Base-by-base conservation (phyloP, 2,329 filamentous ascomycete species). In the Zasmidium angulare region DNA sequence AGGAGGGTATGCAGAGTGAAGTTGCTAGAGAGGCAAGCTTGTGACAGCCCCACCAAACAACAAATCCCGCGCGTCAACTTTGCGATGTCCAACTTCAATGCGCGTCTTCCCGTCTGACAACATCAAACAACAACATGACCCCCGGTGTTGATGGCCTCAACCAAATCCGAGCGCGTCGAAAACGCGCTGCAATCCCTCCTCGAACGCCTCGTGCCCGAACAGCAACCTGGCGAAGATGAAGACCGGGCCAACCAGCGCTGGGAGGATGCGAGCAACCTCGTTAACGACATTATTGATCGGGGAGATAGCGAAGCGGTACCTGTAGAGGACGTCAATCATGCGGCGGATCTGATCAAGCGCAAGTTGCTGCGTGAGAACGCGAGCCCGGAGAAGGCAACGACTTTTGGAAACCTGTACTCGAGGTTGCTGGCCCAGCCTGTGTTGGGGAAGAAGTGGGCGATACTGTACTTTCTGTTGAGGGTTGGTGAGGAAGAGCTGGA, bases 371-470 rank as follows among this genome's bases (percentile, higher is more conserved):
- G 89, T 68, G 89, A 88, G 66, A 90, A 91, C 70, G 85, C 85
- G 49, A 89, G 84, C 64, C 89, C 81, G 21, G 86, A 85, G 68
- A 85, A 93, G 75, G 91, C 93, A 2, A 82, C 93, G 20, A 85
- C 88, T 62, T 96, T 97, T 76, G 89, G 91, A 22, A 96, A 96
- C 71, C 84, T 99, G 24, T 96, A 97, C 76, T 91, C 91, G 31
- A 85, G 91, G 58, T 84, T 99, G 19, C 81, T 97, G 23, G 90
- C 91, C n/a, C 86, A 97, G 65, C 93, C 93, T 0, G 93, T 98
- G 4, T 82, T 99, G 48, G 89, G 90, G 69, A 90, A 96, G 75
- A 99, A 99, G 83, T 98, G 93, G 92, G 91, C 90, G 2, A 97
- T 99, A 65, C 82, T 99, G 20, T 96, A 96, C 73, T 86, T 99